A percentile compares a stretch with the other conserved stretches of the same genome.
These are phyloP conservation scores for Saccharomyces kudriavzevii DNA, from an alignment of 805 yeast genomes.

Conservation along the genomic window DNA sequence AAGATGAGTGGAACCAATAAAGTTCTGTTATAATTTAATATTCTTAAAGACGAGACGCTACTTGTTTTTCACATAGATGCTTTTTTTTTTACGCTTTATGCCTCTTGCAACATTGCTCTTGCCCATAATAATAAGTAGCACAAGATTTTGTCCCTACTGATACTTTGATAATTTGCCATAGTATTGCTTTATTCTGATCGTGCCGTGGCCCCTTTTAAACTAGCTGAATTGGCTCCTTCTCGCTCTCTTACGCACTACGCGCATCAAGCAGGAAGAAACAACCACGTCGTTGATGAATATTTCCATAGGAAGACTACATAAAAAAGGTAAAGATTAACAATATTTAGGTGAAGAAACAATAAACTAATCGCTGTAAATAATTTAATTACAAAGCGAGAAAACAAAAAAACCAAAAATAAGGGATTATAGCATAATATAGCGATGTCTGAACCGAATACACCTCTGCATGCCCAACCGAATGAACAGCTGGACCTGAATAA, in stretches of 20 bases:
- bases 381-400: neutral
- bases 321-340: neutral
- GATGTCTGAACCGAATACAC: conserved; percentile 26
- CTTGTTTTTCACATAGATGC: too few species aligned
- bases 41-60: neutral
- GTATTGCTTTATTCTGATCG: neutral
- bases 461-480: conserved; percentile 25
- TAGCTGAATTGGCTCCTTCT: neutral
- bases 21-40: neutral
- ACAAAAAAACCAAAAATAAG: neutral
- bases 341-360: neutral
- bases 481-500: conserved; percentile 18
- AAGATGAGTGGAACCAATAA: neutral
- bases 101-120: neutral
- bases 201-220: neutral
- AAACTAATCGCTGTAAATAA: neutral
- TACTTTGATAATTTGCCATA: neutral
- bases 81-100: too few species aligned
- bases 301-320: neutral
- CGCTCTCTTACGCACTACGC: neutral
- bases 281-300: neutral
- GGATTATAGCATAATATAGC: neutral
- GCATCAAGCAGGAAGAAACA: neutral
- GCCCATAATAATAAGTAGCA: neutral
- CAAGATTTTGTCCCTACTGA: neutral